Conservation (phyloP, 495 filamentous ascomycete genomes). For the Apodospora peruviana region DNA sequence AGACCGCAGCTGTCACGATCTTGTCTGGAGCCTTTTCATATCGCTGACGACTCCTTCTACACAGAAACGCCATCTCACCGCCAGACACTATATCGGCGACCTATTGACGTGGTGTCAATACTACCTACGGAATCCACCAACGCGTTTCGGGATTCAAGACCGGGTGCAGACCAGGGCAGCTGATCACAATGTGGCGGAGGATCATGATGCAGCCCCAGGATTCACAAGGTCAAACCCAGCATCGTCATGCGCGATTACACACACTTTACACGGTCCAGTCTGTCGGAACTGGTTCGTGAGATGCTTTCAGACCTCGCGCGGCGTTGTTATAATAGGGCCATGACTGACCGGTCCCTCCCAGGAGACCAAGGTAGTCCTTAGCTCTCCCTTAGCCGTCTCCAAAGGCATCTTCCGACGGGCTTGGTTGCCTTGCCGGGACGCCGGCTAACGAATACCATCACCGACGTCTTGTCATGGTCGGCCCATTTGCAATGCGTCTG, state of each 20-base stretch:
- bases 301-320: neutral
- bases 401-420: neutral
- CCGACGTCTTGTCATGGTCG: too few relatives aligned
- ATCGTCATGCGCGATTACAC: slow-evolving; percentile 7
- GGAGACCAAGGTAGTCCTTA: neutral
- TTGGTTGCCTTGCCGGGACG: neutral
- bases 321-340: neutral
- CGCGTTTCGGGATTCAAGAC: slow-evolving; percentile 3
- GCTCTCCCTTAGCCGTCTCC: neutral
- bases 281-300: slow-evolving; percentile 11
- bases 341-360: neutral
- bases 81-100: slow-evolving; percentile 8
- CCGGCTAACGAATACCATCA: too few relatives aligned
- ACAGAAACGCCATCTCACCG: slow-evolving; percentile 12
- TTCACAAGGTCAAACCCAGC: slow-evolving; percentile 2
- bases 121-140: slow-evolving; percentile 11
- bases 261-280: slow-evolving; percentile 2
- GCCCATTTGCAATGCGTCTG: neutral
- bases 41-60: neutral
- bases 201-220: slow-evolving; percentile 9
- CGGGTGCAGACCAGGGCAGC: slow-evolving; percentile 16
- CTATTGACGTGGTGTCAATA: slow-evolving; percentile 1
- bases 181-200: slow-evolving; percentile 19
- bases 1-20: neutral
- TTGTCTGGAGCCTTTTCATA: neutral